phyloP scores from a whole-genome alignment of 331 rosid genomes.

The Ulmus americana region DNA sequence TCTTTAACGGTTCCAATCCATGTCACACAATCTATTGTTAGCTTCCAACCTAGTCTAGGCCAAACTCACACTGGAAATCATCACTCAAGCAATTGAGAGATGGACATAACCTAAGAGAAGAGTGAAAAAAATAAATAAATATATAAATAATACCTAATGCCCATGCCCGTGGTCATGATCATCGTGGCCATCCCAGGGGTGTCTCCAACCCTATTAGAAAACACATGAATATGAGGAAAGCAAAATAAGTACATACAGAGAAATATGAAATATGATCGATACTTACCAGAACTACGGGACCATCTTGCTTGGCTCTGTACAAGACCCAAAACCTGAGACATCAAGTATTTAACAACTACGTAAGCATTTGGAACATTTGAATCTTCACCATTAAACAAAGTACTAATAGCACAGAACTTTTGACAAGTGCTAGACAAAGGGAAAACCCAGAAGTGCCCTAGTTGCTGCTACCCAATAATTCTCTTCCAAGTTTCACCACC shows the following conservation, averaged over 20 bases:
- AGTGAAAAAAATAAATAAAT: neutral
- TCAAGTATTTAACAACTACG: neutral
- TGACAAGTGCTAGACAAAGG: too few relatives aligned
- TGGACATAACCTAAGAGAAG: neutral
- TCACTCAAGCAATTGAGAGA: neutral
- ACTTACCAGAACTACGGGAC: slow-evolving; percentile 81
- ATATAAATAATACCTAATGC: slow-evolving; percentile 38
- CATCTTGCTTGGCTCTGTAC: slow-evolving; percentile 97
- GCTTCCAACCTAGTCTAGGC: neutral
- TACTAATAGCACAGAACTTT: neutral
- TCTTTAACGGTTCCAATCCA: neutral
- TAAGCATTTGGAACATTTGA: neutral
- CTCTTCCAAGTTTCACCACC: neutral
- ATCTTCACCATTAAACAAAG: neutral
- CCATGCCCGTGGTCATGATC: slow-evolving; percentile 45
- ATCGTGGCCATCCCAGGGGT: slow-evolving; percentile 97
- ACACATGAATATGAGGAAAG: neutral
- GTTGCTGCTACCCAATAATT: neutral
- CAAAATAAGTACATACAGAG: neutral
- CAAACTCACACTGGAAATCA: neutral
- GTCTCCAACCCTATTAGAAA: slow-evolving; percentile 76
- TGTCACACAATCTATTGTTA: neutral
- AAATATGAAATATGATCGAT: neutral
- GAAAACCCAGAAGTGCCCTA: neutral
- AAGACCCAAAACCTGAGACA: slow-evolving; percentile 78